phyloP scores from a whole-genome alignment of 1,139 yeast species.

The Suhomyces yuchorum region DNA sequence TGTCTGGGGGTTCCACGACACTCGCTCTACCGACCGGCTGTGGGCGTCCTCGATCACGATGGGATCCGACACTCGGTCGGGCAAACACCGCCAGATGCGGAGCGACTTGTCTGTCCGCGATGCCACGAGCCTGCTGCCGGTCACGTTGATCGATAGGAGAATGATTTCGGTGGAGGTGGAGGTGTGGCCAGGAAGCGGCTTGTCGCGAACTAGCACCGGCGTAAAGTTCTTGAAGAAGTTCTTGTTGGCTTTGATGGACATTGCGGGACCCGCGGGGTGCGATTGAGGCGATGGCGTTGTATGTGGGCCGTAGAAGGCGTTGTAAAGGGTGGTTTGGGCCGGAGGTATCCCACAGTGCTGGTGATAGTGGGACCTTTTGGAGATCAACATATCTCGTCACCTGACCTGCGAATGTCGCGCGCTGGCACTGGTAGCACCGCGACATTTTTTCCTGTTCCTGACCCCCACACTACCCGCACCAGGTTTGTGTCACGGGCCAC shows the following conservation, averaged over 20 bases:
- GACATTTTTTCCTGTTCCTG: too few species aligned
- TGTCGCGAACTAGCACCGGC: conserved; percentile 27
- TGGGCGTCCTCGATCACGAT: conserved; percentile 49
- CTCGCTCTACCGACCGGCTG: conserved; percentile 46
- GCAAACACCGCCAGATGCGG: conserved; percentile 43
- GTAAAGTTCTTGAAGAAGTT: conserved; percentile 28
- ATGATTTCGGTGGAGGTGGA: conserved; percentile 35
- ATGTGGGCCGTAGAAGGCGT: neutral
- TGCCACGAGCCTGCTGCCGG: conserved; percentile 48
- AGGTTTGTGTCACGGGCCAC: too few species aligned
- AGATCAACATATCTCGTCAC: neutral
- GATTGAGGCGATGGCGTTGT: neutral
- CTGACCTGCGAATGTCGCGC: neutral
- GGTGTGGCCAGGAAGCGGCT: conserved; percentile 30
- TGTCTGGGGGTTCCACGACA: conserved; percentile 64
- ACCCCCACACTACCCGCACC: too few species aligned
- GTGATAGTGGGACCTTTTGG: neutral
- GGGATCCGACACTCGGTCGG: conserved; percentile 34
- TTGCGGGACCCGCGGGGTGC: neutral
- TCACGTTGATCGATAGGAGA: conserved; percentile 34
- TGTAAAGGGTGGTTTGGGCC: neutral
- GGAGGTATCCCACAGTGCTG: too few species aligned
- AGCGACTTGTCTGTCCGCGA: conserved; percentile 50
- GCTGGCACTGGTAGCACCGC: too few species aligned
- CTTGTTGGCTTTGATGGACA: conserved; percentile 10